Evolutionary conservation across 768 basidiomycete species (phyloP), one percentile per base, ranked within the genome.

Genomic region (Mycena galopus): DNA sequence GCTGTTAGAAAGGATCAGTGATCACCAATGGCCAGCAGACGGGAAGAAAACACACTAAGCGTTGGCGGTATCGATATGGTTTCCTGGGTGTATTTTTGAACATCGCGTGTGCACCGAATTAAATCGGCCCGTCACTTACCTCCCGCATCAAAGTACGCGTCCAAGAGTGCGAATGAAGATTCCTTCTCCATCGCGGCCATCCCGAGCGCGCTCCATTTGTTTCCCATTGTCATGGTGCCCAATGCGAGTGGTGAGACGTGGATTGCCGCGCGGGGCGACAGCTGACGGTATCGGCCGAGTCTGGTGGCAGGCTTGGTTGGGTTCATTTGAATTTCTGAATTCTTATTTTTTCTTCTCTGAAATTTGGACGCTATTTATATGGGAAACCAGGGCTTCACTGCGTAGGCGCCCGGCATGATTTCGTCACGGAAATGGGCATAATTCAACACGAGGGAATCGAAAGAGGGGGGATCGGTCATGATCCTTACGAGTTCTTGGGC

Each of bases 161-260:
- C 62, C 62, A 64, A 51, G 1, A 64, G 44, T 37, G 35, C 35
- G 50, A 64, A 64, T 5, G 17, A 30, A 0, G 62, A 50, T 25
- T 64, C 62, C 62, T 64, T 64, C 6, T 50, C 44, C 62, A 64
- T 64, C 6, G 44, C 21, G 30, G 21, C 30, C 44, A 64, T 47
- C 4, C 65, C 62, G 10, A 30, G 12, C 32, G 67, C 33, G 0
- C 65, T 69, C 85, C 85, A 86, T 64, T 82, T 79, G 65, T 83
- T 81, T 11, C 85, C 85, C 37, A 86, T 81, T 75, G 77, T 85
- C 84, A 84, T 83, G 11, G 82, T 86, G 6, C 86, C 86, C 39
- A 87, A 82, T 23, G 78, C 78, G n/a, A 87, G 74, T 0, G 86
- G 86, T 6, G 86, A 87, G 14, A 88, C 87, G 29, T 81, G 83